phyloP scores from a whole-genome alignment of 306 rosid species.

The Quercus glauca region DNA sequence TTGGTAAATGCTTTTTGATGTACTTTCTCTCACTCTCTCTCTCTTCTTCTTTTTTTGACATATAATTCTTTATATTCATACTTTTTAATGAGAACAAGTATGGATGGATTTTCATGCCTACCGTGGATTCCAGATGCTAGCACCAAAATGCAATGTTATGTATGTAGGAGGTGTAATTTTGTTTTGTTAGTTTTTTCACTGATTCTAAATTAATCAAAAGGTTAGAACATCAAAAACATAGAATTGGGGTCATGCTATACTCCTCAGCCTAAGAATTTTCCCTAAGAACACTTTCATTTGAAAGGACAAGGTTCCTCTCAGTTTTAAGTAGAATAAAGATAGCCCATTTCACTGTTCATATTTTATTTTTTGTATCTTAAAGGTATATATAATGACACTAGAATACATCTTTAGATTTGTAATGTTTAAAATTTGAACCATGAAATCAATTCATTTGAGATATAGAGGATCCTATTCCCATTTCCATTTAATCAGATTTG shows the following conservation, averaged over 20 bases:
- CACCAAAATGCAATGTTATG: slow-evolving; percentile 4
- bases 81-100: neutral
- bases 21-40: neutral
- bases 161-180: neutral
- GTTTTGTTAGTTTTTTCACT: neutral
- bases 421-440: too few relatives aligned
- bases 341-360: too few relatives aligned
- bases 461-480: too few relatives aligned
- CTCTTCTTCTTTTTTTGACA: neutral
- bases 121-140: neutral
- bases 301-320: too few relatives aligned
- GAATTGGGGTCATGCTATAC: neutral
- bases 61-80: neutral
- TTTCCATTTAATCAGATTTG: neutral
- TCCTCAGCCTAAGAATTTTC: neutral
- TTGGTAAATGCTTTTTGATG: neutral
- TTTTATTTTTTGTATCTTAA: too few relatives aligned
- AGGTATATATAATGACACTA: too few relatives aligned
- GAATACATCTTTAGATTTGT: too few relatives aligned
- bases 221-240: neutral
- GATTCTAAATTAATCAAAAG: neutral
- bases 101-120: slow-evolving; percentile 4
- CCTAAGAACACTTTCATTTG: neutral
- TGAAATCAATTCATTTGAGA: too few relatives aligned
- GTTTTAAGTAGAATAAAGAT: too few relatives aligned